A percentile compares a stretch with the other conserved stretches of the same genome.
Evolutionary conservation across 2,329 filamentous ascomycete genomes (phyloP).

Genomic region (Scortechinia acanthostroma): DNA sequence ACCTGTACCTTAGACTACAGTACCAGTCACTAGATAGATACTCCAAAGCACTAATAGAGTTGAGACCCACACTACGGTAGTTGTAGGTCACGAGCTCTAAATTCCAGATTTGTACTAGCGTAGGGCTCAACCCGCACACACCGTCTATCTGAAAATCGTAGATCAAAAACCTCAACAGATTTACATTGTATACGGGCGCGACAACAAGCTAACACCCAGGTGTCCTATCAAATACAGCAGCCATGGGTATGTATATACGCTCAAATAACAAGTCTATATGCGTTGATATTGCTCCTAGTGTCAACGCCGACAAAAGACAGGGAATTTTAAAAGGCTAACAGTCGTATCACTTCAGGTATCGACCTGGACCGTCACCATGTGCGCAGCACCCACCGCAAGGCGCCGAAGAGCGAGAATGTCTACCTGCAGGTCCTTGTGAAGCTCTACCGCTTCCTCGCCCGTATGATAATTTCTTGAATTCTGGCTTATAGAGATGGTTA

Average conservation of each 20-base stretch:
- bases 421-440: constrained; percentile 97
- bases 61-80: no score
- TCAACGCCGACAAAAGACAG: constrained; percentile 48
- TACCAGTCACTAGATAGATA: no score
- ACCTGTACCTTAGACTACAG: no score
- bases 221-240: background rate
- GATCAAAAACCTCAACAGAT: constrained; percentile 23
- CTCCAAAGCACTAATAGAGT: no score
- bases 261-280: background rate
- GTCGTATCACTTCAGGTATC: constrained; percentile 51
- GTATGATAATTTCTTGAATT: constrained; percentile 47
- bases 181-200: constrained; percentile 10
- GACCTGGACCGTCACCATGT: constrained; percentile 67
- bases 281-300: constrained; percentile 7
- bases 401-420: constrained; percentile 96
- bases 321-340: constrained; percentile 56
- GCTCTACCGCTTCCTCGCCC: constrained; percentile 93
- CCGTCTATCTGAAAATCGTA: constrained; percentile 25
- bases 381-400: constrained; percentile 75
- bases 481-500: no score
- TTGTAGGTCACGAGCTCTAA: no score
- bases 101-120: constrained; percentile 24
- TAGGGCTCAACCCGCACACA: constrained; percentile 34
- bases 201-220: background rate
- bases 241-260: background rate